Evolutionary conservation across 2,329 filamentous ascomycete species (phyloP).

Genomic region (Trichothecium sympodiale): DNA sequence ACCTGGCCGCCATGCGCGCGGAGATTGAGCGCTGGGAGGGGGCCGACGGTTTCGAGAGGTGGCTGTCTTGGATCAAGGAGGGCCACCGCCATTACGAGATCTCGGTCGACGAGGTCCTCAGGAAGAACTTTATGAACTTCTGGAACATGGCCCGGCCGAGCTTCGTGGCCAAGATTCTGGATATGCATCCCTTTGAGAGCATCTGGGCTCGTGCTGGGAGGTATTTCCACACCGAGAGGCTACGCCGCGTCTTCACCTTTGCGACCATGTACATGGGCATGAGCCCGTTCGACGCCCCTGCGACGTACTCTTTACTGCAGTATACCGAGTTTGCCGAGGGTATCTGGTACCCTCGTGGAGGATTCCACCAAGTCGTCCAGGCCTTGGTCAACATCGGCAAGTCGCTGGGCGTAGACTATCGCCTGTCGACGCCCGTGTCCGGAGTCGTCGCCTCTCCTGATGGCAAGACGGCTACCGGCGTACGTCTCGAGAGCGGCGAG

Average conservation of each 20-base stretch:
- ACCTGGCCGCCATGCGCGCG: constrained; percentile 57
- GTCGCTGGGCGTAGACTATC: constrained; percentile 50
- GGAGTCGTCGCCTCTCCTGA: constrained; percentile 41
- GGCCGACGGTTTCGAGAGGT: constrained; percentile 58
- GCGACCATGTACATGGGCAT: constrained; percentile 79
- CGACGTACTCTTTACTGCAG: constrained; percentile 62
- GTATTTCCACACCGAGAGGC: constrained; percentile 59
- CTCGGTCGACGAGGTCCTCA: constrained; percentile 52
- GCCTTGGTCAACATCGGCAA: constrained; percentile 53
- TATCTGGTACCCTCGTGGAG: constrained; percentile 64
- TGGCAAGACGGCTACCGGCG: constrained; percentile 43
- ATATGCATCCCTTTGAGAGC: constrained; percentile 59
- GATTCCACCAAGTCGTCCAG: constrained; percentile 56
- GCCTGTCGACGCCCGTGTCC: constrained; percentile 45
- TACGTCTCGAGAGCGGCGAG: constrained; percentile 46
- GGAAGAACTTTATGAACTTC: constrained; percentile 54
- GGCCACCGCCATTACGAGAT: constrained; percentile 61
- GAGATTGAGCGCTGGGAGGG: constrained; percentile 67
- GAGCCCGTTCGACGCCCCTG: constrained; percentile 65
- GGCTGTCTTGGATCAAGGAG: constrained; percentile 55
- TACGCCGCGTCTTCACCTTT: constrained; percentile 64
- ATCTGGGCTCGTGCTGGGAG: constrained; percentile 54
- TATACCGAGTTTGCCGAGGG: constrained; percentile 68
- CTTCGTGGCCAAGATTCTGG: constrained; percentile 47
- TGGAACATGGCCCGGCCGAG: constrained; percentile 43